Base-by-base conservation (phyloP, 163 green algal species). In the Chlamydomonas reinhardtii region DNA sequence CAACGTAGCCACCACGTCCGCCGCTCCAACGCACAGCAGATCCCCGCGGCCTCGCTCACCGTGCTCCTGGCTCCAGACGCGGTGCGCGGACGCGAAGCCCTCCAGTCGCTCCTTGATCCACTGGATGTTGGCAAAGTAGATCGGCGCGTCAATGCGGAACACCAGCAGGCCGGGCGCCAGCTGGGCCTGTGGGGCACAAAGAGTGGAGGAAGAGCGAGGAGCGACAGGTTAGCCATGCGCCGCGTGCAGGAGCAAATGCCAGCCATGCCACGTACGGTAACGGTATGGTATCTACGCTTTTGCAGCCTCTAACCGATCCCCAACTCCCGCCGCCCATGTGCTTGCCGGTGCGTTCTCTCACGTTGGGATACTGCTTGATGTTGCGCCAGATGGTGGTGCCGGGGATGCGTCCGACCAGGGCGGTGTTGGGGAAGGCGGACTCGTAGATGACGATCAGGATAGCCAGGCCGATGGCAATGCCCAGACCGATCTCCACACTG, bases 121-220 rank as follows among this genome's bases (percentile, higher is more conserved):
- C 81, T 91, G 74, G 8, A 94, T 84, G 74, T 96, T 96, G 61
- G 94, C 92, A 80, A 96, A 96, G 85, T 95, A 96, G 52, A 91
- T 39, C 48, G 94, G 93, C 0, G 93, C 93, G 71, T 96, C 92
- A 6, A 96, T 91, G 71, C 94, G 90, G 66, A 90, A 90, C 52
- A 94, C 68, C 61, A 92, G 39, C 27, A 90, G 70, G 39, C 87
- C 85, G 35, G 90, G 89, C 64, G 78, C 56, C 61, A 93, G 62
- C 70, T 91, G 74, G 20, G 93, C 93, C 37, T 93, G 69, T 31
- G 68, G 27, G 61, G 16, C 22, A 8, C 5, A 48, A 8, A 5
- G 39, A 48, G 39, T 8, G 22, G 20, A 19, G 56, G 56, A 3
- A 65, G 56, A 15, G 56, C 20, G 4, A 25, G 0, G 20, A n/a